Evolutionary conservation across 169 alveolate genomes (phyloP).

Genomic region (Amoebophrya sp.): DNA sequence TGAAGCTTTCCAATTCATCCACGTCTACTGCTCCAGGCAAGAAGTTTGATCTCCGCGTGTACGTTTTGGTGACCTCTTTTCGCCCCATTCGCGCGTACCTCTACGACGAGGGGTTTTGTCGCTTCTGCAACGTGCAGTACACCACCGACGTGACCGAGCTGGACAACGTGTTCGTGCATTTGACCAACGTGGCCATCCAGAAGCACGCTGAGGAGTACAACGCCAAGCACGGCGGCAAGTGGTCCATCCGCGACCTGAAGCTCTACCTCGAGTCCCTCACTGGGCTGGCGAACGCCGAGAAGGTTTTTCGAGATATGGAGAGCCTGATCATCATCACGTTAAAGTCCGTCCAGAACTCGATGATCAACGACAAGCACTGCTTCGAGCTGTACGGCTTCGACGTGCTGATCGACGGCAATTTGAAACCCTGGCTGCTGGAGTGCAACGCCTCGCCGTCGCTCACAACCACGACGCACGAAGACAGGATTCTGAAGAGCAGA

Average conservation of each 20-base stretch:
- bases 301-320: slow-evolving; percentile 63
- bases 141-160: slow-evolving; percentile 39
- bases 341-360: slow-evolving; percentile 55
- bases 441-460: slow-evolving; percentile 78
- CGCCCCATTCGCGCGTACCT: slow-evolving; percentile 49
- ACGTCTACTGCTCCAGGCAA: too few species aligned
- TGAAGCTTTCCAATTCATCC: too few species aligned
- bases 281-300: slow-evolving; percentile 7
- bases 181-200: slow-evolving; percentile 74
- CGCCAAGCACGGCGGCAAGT: slow-evolving; percentile 57
- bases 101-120: slow-evolving; percentile 33
- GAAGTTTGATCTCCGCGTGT: slow-evolving; percentile 79
- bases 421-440: slow-evolving; percentile 86
- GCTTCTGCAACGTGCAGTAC: slow-evolving; percentile 64
- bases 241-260: slow-evolving; percentile 52
- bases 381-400: slow-evolving; percentile 81
- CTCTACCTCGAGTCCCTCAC: slow-evolving; percentile 32
- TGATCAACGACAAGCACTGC: slow-evolving; percentile 66
- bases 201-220: slow-evolving; percentile 59
- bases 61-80: slow-evolving; percentile 69
- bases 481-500: slow-evolving; percentile 55
- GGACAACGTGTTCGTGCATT: slow-evolving; percentile 48
- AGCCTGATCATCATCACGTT: slow-evolving; percentile 57
- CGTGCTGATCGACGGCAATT: slow-evolving; percentile 70
- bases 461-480: slow-evolving; percentile 55